Evolutionary conservation across 2,329 filamentous ascomycete genomes (phyloP).

Genomic region (Aspergillus puulaauensis): DNA sequence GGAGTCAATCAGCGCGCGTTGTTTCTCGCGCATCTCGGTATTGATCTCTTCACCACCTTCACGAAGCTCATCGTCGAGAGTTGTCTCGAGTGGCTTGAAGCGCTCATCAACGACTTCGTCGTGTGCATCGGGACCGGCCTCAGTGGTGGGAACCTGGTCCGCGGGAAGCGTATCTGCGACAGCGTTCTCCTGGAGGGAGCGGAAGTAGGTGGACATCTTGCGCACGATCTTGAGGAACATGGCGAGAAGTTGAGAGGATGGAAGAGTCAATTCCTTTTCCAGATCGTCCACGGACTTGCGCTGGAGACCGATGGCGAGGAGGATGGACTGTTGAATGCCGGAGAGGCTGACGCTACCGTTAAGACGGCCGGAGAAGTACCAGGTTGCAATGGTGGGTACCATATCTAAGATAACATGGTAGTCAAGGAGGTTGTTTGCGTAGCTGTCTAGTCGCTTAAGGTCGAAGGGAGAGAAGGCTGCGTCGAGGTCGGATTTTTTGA

Average conservation of each 20-base stretch:
- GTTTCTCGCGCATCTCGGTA: constrained; percentile 70
- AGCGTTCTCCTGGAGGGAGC: constrained; percentile 70
- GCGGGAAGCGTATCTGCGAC: constrained; percentile 66
- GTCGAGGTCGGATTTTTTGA: constrained; percentile 77
- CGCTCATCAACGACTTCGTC: constrained; percentile 66
- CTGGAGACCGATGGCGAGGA: constrained; percentile 89
- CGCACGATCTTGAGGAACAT: constrained; percentile 97
- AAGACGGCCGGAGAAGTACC: constrained; percentile 83
- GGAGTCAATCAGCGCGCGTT: constrained; percentile 85
- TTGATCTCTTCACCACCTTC: constrained; percentile 78
- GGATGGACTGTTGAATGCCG: constrained; percentile 80
- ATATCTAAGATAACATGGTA: constrained; percentile 97
- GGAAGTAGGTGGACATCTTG: constrained; percentile 80
- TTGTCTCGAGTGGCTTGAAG: constrained; percentile 69
- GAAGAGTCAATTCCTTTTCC: constrained; percentile 73
- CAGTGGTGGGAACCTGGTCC: constrained; percentile 41
- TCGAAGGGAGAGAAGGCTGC: constrained; percentile 82
- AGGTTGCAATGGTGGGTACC: constrained; percentile 73
- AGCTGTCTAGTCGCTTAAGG: constrained; percentile 89
- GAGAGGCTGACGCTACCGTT: constrained; percentile 67
- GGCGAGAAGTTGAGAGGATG: constrained; percentile 77
- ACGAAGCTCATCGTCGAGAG: constrained; percentile 77
- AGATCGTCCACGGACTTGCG: constrained; percentile 81
- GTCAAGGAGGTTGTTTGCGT: constrained; percentile 95
- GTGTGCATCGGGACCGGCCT: constrained; percentile 59